phyloP scores from a whole-genome alignment of 192 early-diverging fungal genomes.

The Entomortierella chlamydospora region DNA sequence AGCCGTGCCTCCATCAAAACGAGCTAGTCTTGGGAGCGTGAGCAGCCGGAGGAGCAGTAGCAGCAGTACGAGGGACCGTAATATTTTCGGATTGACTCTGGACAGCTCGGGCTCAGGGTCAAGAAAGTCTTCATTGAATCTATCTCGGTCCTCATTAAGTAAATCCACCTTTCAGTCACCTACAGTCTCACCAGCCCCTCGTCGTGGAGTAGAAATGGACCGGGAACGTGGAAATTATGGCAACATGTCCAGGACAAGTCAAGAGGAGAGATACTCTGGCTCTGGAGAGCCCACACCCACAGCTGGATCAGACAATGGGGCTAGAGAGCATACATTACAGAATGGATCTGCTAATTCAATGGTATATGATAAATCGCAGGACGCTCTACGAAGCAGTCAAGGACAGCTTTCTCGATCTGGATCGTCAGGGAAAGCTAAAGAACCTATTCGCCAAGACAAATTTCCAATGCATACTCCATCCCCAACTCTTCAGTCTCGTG shows the following conservation, averaged over 20 bases:
- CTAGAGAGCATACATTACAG: background rate
- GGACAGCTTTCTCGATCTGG: conserved; percentile 18
- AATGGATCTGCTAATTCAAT: background rate
- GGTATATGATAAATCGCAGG: background rate
- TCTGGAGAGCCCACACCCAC: background rate
- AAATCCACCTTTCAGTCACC: conserved; percentile 39
- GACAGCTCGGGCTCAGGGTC: conserved; percentile 36
- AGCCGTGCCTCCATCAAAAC: background rate
- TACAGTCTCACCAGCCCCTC: conserved; percentile 24
- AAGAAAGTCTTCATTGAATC: conserved; percentile 42
- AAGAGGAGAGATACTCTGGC: conserved; percentile 9
- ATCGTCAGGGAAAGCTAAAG: conserved; percentile 6
- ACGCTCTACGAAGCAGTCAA: background rate
- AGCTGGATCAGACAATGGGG: background rate
- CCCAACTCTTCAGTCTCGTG: conserved; percentile 6
- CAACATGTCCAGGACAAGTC: background rate
- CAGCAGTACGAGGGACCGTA: conserved; percentile 50
- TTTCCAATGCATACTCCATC: background rate
- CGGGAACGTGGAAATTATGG: conserved; percentile 40
- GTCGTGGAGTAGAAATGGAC: conserved; percentile 47
- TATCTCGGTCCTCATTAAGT: conserved; percentile 14
- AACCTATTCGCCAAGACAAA: background rate
- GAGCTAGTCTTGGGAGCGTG: conserved; percentile 24
- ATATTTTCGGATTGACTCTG: conserved; percentile 41
- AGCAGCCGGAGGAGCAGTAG: conserved; percentile 41